Evolutionary conservation across 352 stramenopile species (phyloP), one percentile per base, ranked within the genome.

Genomic region (Chrysophaeum taylorii): DNA sequence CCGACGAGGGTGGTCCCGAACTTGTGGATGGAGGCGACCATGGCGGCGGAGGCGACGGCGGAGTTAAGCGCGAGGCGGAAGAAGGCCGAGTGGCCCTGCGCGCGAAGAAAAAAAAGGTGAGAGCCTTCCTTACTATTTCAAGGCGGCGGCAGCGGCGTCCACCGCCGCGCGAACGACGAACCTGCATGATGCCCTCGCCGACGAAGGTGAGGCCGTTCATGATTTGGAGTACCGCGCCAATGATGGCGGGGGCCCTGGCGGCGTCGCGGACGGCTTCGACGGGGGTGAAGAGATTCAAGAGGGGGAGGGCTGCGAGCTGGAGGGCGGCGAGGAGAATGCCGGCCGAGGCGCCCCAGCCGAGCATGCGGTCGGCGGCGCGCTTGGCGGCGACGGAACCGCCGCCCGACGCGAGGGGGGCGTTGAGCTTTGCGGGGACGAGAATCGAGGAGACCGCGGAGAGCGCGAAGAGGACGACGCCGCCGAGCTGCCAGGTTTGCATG

Each of bases 141-240:
- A n/a, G n/a, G n/a, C n/a, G n/a, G n/a, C n/a, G n/a, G n/a, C n/a
- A n/a, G n/a, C n/a, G n/a, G n/a, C n/a, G n/a, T n/a, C n/a, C n/a
- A n/a, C n/a, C n/a, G n/a, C n/a, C n/a, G n/a, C n/a, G n/a, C n/a
- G n/a, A n/a, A n/a, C n/a, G n/a, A n/a, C n/a, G 42, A 64, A 15
- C 62, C n/a, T 75, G 66, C 80, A 87, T 87, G 5, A 86, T 76
- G 0, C 82, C 80, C 75, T 86, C 81, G 21, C 81, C 82, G 72
- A 87, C 86, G 60, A 88, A 89, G 15, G 87, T 82, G 33, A 87
- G 61, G 4, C 84, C 81, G 57, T 89, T 89, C 29, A 89, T 84
- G 33, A 85, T 78, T 64, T 88, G 82, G 70, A 86, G 78, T 18
- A 85, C 73, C 45, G 78, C 84, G 2, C 75, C 81, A 15, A 89